These are phyloP conservation scores for Globisporangium heterothallicum DNA, from an alignment of 352 stramenopile genomes.

Conservation along the genomic window DNA sequence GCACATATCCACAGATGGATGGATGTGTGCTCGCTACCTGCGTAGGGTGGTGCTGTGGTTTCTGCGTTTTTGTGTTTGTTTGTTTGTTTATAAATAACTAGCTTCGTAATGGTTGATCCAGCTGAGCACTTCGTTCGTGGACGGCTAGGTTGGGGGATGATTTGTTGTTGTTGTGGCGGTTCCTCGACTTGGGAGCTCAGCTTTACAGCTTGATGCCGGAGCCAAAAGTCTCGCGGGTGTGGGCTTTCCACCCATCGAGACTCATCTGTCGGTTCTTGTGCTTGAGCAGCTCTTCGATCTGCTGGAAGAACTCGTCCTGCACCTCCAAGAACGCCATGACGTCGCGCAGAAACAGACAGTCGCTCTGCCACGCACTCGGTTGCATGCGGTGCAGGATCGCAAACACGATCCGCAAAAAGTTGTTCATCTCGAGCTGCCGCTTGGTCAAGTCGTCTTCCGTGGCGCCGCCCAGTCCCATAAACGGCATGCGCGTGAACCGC, in stretches of 20 bases:
- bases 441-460: slow-evolving; percentile 46
- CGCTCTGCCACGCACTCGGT: slow-evolving; percentile 48
- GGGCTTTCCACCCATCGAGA: slow-evolving; percentile 70
- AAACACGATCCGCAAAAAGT: slow-evolving; percentile 79
- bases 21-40: too few species aligned
- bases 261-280: slow-evolving; percentile 63
- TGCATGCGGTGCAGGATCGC: slow-evolving; percentile 75
- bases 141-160: neutral
- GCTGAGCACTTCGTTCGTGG: neutral
- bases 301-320: slow-evolving; percentile 61
- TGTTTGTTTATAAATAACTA: neutral
- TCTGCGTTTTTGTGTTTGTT: neutral
- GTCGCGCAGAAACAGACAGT: slow-evolving; percentile 79
- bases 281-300: slow-evolving; percentile 61
- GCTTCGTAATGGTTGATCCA: neutral
- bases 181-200: neutral
- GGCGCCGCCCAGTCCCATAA: slow-evolving; percentile 44
- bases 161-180: too few species aligned
- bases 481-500: slow-evolving; percentile 71
- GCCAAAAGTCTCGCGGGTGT: slow-evolving; percentile 75
- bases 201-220: slow-evolving; percentile 56
- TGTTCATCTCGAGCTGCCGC: slow-evolving; percentile 76
- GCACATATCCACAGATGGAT: too few species aligned
- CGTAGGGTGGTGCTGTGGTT: too few species aligned
- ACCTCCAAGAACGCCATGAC: slow-evolving; percentile 78